Base-by-base conservation (phyloP, 192 early-diverging fungal species). In the Coemansia aciculifera region DNA sequence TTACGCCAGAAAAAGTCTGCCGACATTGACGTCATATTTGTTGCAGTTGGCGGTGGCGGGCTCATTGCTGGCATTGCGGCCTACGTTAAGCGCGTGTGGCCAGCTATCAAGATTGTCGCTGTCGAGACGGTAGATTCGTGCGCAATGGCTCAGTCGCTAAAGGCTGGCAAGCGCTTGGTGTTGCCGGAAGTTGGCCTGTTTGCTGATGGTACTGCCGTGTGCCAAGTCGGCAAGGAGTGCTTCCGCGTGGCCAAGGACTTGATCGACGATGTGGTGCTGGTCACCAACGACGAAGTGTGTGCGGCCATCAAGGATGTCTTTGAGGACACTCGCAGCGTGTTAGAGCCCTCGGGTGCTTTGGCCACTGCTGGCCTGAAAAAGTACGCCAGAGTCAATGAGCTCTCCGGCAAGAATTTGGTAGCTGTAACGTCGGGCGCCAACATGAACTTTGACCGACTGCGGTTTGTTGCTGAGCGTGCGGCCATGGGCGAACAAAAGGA, bases 361-460 rank as follows among this genome's bases (percentile, higher is more conserved):
- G 87, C 89, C 5, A 72, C 93, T 2, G 98, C 98, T 2, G 98
- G 94, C 1, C 79, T 87, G 39, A 98, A 98, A 70, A 90, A 91
- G 60, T 97, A 92, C 69, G 77, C 93, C 12, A 72, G 83, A 29
- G 24, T 66, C n/a, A 66, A 86, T 4, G 88, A 86, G 43, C 54
- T 78, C 27, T 54, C 74, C 4, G 88, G 85, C 56, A 73, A 81
- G 43, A 88, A 82, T 15, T 89, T 90, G 63, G 88, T 99, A 19
- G 88, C 92, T 6, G 85, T 97, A 60, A 87, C 90, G 31, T 92
- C 90, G 15, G 98, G 98, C 15, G 98, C 98, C 42, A 99, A 99
- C 84, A 97, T 98, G 89, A 96, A 99, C 77, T 99, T 98, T 89
- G 95, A 97, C 74, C 90, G 96, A 1, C 85, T 99, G n/a, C 88